These are phyloP conservation scores for Myriosclerotinia duriaeana DNA, from an alignment of 2,329 filamentous ascomycete genomes.

Conservation along the genomic window DNA sequence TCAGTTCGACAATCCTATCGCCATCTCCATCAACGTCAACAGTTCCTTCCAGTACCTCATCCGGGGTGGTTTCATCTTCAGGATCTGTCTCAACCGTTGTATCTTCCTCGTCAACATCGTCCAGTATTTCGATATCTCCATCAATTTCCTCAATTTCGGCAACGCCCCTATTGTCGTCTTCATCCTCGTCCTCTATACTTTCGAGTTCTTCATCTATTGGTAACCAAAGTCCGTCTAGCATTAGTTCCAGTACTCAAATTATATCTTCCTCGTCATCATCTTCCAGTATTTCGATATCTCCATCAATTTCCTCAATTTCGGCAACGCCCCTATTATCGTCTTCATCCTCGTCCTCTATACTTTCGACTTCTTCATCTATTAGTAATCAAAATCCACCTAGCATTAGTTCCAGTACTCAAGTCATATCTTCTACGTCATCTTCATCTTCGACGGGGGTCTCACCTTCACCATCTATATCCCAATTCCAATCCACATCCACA, in stretches of 20 bases:
- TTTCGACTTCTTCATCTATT: not conserved
- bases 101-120: not conserved
- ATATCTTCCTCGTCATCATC: not conserved
- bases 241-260: not conserved
- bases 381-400: not conserved
- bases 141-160: not conserved
- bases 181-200: not conserved
- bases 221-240: not conserved
- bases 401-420: not conserved
- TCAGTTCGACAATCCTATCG: not conserved
- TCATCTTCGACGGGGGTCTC: not conserved
- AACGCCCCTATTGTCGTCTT: not conserved
- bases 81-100: not conserved
- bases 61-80: not conserved
- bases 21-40: not conserved
- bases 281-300: not conserved
- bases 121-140: not conserved
- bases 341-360: not conserved
- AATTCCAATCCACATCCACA: not conserved
- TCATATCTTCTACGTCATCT: not conserved
- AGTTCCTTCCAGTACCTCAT: not conserved
- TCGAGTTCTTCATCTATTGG: not conserved
- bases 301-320: not conserved
- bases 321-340: not conserved
- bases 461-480: not conserved